Evolutionary conservation across 1,139 yeast genomes (phyloP).

Genomic region (Wickerhamomyces sp.): DNA sequence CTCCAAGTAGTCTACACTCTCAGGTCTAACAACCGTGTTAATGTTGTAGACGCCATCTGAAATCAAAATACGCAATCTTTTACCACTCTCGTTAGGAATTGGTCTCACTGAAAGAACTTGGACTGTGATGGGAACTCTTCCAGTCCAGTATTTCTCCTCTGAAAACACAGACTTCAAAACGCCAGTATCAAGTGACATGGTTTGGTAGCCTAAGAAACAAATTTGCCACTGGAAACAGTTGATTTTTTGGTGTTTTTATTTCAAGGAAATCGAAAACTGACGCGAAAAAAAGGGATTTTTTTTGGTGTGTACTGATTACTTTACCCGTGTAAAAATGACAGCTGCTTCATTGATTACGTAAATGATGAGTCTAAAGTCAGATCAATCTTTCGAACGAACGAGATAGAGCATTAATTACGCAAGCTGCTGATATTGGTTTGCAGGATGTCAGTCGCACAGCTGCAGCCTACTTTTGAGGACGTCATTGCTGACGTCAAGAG

Average conservation of each 20-base stretch:
- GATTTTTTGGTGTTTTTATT: conserved; percentile 1
- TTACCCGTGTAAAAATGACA: no score
- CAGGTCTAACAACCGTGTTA: conserved; percentile 64
- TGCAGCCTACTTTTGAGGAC: conserved; percentile 40
- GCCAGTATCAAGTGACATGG: conserved; percentile 11
- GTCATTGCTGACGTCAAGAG: conserved; percentile 33
- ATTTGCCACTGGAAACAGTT: conserved; percentile 3
- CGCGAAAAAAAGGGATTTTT: conserved; percentile 1
- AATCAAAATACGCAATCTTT: conserved; percentile 50
- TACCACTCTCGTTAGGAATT: conserved; percentile 38
- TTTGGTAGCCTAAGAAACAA: no score
- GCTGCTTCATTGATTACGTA: neutral
- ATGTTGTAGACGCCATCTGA: conserved; percentile 61
- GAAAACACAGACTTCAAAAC: conserved; percentile 17
- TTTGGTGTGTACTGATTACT: no score
- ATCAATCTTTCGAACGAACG: no score
- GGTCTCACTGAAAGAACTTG: conserved; percentile 47
- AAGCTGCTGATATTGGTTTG: no score
- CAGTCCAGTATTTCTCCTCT: conserved; percentile 13
- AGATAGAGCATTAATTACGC: no score
- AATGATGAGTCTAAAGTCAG: no score
- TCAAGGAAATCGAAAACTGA: neutral
- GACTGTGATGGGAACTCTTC: conserved; percentile 33
- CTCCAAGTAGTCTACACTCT: conserved; percentile 46
- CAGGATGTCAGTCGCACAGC: no score